phyloP scores from a whole-genome alignment of 2,329 filamentous ascomycete genomes.

The Domatiomyces globalis region DNA sequence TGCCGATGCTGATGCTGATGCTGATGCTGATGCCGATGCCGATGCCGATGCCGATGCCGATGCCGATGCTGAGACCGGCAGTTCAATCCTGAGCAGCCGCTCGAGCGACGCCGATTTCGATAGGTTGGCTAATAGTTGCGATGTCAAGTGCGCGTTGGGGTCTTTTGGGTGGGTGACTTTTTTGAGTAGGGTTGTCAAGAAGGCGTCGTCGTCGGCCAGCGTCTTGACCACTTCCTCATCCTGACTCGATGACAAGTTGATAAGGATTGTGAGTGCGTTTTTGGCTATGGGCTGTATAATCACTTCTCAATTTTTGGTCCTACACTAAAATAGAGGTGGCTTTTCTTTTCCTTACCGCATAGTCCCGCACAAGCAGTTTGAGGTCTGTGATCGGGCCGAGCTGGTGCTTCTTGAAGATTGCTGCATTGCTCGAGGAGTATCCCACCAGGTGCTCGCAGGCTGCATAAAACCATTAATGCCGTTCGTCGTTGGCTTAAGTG shows the following conservation, averaged over 20 bases:
- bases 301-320: not conserved
- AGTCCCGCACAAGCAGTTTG: conserved; percentile 74
- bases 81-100: conserved; percentile 50
- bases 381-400: conserved; percentile 71
- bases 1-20: too few species aligned
- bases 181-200: conserved; percentile 58
- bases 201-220: conserved; percentile 66
- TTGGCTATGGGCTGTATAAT: conserved; percentile 63
- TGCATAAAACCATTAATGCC: conserved; percentile 22
- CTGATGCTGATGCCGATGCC: too few species aligned
- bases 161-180: conserved; percentile 57
- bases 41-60: conserved; percentile 4
- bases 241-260: conserved; percentile 72
- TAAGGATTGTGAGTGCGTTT: conserved; percentile 62
- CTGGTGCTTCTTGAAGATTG: conserved; percentile 70
- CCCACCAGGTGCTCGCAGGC: conserved; percentile 78
- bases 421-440: conserved; percentile 60
- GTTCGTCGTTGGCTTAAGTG: conserved; percentile 9
- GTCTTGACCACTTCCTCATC: conserved; percentile 61
- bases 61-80: conserved; percentile 36
- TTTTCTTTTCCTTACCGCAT: conserved; percentile 44
- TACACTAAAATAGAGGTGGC: not conserved
- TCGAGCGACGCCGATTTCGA: conserved; percentile 65
- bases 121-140: conserved; percentile 89
- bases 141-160: conserved; percentile 65